These are phyloP conservation scores for Russula griseocarnosa DNA, from an alignment of 768 basidiomycete genomes.

Conservation along the genomic window DNA sequence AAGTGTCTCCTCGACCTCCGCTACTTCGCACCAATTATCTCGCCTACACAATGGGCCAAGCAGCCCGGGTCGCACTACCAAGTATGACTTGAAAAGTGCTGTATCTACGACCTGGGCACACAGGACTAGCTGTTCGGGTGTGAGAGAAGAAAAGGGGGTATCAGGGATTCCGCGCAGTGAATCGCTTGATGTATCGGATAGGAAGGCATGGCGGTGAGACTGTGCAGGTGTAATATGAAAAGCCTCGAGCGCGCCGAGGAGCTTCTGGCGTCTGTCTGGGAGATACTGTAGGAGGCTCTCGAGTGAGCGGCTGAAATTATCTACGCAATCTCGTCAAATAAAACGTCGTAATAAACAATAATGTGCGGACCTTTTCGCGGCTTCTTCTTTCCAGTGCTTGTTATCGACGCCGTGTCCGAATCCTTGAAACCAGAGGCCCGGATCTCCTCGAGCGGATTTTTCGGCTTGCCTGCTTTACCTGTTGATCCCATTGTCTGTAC, in stretches of 20 bases:
- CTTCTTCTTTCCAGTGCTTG: slow-evolving; percentile 25
- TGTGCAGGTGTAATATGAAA: slow-evolving; percentile 66
- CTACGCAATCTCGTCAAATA: slow-evolving; percentile 35
- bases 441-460: slow-evolving; percentile 53
- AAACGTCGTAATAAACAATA: neutral
- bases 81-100: slow-evolving; percentile 88
- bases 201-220: slow-evolving; percentile 60
- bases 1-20: slow-evolving; percentile 86
- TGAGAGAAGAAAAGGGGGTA: slow-evolving; percentile 62
- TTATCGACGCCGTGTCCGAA: slow-evolving; percentile 58
- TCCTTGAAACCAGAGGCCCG: slow-evolving; percentile 48
- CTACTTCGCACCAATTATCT: slow-evolving; percentile 96
- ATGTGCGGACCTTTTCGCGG: slow-evolving; percentile 32
- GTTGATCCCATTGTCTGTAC: slow-evolving; percentile 26
- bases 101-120: slow-evolving; percentile 95
- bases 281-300: slow-evolving; percentile 87
- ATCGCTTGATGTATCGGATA: slow-evolving; percentile 67
- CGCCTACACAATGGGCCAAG: slow-evolving; percentile 85
- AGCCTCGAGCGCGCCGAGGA: slow-evolving; percentile 67
- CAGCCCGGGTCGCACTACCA: slow-evolving; percentile 74
- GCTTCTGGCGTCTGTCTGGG: slow-evolving; percentile 83
- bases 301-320: slow-evolving; percentile 65
- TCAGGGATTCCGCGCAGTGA: slow-evolving; percentile 80
- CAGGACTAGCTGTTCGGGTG: slow-evolving; percentile 78
- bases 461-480: slow-evolving; percentile 50